Percentiles rank a stretch among this genome's conserved stretches.
These are phyloP conservation scores for Penicillium sp. DNA, from an alignment of 2,329 filamentous ascomycete species.

Conservation along the genomic window DNA sequence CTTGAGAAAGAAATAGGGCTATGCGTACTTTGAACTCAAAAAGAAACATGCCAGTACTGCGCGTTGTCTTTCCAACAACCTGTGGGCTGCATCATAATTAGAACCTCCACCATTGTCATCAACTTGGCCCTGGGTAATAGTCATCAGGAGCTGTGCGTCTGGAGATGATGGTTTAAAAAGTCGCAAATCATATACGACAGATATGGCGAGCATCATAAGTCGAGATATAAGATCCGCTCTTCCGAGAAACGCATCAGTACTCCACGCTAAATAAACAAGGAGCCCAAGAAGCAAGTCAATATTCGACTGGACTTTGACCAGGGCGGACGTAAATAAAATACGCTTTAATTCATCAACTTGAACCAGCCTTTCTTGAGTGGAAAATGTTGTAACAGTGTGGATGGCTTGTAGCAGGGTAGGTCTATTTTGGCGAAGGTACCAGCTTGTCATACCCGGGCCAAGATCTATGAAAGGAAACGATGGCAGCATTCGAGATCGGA, in stretches of 20 bases:
- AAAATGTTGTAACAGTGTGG: constrained; percentile 36
- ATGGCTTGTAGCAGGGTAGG: constrained; percentile 45
- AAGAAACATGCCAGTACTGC: constrained; percentile 37
- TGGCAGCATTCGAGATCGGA: constrained; percentile 40
- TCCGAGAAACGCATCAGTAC: constrained; percentile 40
- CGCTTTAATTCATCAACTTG: constrained; percentile 38
- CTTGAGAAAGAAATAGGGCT: neutral
- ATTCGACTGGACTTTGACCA: constrained; percentile 34
- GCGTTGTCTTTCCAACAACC: constrained; percentile 32
- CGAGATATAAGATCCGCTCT: constrained; percentile 36
- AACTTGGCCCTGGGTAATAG: constrained; percentile 33
- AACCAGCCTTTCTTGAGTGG: constrained; percentile 30
- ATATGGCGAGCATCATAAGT: constrained; percentile 44
- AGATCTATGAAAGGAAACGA: constrained; percentile 42
- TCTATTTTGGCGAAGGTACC: constrained; percentile 36
- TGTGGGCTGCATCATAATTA: constrained; percentile 14
- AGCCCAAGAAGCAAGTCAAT: constrained; percentile 44
- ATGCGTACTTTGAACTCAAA: constrained; percentile 35
- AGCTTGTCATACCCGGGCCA: constrained; percentile 29
- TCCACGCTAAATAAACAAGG: constrained; percentile 46
- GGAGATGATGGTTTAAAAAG: constrained; percentile 36
- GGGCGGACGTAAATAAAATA: constrained; percentile 32
- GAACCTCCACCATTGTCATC: constrained; percentile 18
- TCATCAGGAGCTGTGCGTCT: constrained; percentile 36
- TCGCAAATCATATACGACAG: constrained; percentile 43